Conservation (phyloP, 2,329 filamentous ascomycete species). For the Aspergillus cejpii region DNA sequence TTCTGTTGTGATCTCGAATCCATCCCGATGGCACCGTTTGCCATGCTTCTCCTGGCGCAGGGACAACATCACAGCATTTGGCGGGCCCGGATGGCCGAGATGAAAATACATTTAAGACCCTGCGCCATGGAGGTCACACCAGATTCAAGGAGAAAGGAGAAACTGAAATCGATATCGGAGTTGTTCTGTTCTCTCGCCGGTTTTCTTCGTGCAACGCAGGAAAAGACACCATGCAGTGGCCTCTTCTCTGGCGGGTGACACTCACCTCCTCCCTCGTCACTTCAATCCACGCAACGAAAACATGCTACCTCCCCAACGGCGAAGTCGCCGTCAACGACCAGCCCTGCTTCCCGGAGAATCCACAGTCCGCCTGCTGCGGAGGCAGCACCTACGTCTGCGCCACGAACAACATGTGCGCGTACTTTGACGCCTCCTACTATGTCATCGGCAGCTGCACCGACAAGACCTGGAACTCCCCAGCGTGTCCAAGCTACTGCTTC, state of each 20-base stretch:
- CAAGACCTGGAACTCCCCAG: slow-evolving; percentile 3
- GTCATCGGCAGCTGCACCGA: slow-evolving; percentile 3
- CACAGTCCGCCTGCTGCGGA: background rate
- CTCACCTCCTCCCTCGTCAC: background rate
- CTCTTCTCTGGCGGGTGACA: background rate
- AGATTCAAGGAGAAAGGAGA: background rate
- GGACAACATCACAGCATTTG: background rate
- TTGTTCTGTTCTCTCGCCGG: background rate
- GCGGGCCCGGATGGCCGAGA: background rate
- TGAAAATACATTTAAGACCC: background rate
- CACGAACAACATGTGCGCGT: slow-evolving; percentile 1
- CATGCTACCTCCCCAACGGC: background rate
- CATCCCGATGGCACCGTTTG: background rate
- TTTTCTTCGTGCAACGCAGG: background rate
- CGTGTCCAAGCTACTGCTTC: background rate
- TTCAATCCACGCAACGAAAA: background rate
- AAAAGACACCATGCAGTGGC: background rate
- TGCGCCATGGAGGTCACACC: background rate
- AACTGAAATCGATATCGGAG: background rate
- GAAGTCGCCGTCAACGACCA: slow-evolving; percentile 1
- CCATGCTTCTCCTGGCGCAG: background rate
- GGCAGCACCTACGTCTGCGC: slow-evolving; percentile 1
- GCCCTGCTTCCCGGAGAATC: slow-evolving; percentile 1
- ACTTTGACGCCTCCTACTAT: background rate
- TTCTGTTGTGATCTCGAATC: no score